Conservation (phyloP, 441 rosid species). For the Adansonia rubrostipa region DNA sequence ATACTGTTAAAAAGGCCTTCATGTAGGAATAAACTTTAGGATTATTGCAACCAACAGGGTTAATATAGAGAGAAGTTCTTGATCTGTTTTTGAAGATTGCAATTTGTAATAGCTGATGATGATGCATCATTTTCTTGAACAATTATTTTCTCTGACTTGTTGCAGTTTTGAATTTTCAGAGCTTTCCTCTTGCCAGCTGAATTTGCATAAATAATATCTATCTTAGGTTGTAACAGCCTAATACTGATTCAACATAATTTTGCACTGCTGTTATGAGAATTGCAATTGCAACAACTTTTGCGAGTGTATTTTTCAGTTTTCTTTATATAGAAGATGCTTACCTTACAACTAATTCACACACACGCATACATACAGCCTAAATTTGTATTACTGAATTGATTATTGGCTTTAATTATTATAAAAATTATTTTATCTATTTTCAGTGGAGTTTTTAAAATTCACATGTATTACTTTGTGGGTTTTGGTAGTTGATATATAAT, state of each 20-base stretch:
- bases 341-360: slow-evolving; percentile 15
- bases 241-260: not conserved
- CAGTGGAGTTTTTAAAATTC: too few species aligned
- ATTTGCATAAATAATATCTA: not conserved
- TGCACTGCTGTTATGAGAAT: slow-evolving; percentile 15
- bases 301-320: slow-evolving; percentile 12
- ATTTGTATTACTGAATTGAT: not conserved
- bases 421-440: too few species aligned
- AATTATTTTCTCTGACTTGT: not conserved
- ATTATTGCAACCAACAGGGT: not conserved
- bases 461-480: too few species aligned
- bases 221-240: slow-evolving; percentile 5
- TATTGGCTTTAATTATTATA: not conserved
- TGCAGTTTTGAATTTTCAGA: not conserved
- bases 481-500: too few species aligned
- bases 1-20: not conserved
- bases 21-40: not conserved
- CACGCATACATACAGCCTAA: not conserved
- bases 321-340: slow-evolving; percentile 9
- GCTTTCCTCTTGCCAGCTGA: not conserved
- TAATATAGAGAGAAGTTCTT: slow-evolving; percentile 4
- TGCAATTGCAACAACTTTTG: slow-evolving; percentile 1
- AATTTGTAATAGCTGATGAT: slow-evolving; percentile 1
- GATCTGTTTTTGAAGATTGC: not conserved
- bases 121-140: slow-evolving; percentile 3